Percentiles rank a stretch among this genome's conserved stretches.
Conservation (phyloP, 805 yeast genomes). For the Hyphopichia homilentoma region DNA sequence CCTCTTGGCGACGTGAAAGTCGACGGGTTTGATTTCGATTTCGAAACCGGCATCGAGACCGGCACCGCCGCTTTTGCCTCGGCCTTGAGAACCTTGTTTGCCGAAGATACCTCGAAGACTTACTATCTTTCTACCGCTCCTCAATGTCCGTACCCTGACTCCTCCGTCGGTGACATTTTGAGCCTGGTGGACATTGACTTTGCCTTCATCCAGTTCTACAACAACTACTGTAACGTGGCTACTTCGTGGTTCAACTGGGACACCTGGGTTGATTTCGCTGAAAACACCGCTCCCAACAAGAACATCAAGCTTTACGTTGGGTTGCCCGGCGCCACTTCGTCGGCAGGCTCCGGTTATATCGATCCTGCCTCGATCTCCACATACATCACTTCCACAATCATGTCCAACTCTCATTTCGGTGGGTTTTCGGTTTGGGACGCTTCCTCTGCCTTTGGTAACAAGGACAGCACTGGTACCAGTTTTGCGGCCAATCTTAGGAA, state of each 20-base stretch:
- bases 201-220: conserved; percentile 85
- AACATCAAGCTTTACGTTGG: conserved; percentile 72
- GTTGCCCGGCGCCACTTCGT: conserved; percentile 51
- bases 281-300: conserved; percentile 51
- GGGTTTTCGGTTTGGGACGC: conserved; percentile 37
- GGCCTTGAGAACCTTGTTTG: conserved; percentile 18
- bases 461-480: conserved; percentile 14
- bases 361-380: conserved; percentile 13
- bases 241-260: conserved; percentile 54
- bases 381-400: conserved; percentile 9
- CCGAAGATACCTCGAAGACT: conserved; percentile 38
- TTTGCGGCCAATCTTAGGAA: conserved; percentile 38
- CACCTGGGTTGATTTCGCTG: conserved; percentile 68
- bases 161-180: conserved; percentile 20
- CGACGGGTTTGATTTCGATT: conserved; percentile 34
- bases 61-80: conserved; percentile 27
- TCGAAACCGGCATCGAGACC: conserved; percentile 16
- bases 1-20: conserved; percentile 27
- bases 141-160: conserved; percentile 87
- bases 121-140: conserved; percentile 89
- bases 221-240: conserved; percentile 65
- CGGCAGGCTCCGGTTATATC: conserved; percentile 56
- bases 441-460: conserved; percentile 20
- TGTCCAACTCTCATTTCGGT: conserved; percentile 23
- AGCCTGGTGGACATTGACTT: conserved; percentile 65